Percentiles rank a stretch among this genome's conserved stretches.
Conservation (phyloP, 1,284 basidiomycete species). For the Cystobasidiaceae sp. region DNA sequence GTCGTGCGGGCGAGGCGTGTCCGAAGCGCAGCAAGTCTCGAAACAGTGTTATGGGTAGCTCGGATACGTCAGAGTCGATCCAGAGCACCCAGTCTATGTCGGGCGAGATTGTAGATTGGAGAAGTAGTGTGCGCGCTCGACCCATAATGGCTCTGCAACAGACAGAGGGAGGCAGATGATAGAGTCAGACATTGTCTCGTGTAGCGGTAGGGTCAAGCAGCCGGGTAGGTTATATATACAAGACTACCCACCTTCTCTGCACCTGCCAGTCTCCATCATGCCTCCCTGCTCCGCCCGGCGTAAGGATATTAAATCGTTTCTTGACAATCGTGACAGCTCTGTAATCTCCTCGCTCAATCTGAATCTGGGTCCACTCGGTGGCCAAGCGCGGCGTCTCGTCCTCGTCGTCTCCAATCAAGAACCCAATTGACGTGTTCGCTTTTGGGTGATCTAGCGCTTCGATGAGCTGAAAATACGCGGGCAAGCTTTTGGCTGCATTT, state of each 20-base stretch:
- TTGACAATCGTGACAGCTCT: constrained; percentile 27
- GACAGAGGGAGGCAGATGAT: too few relatives aligned
- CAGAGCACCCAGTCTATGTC: constrained; percentile 36
- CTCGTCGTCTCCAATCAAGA: constrained; percentile 33
- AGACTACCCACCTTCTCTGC: too few relatives aligned
- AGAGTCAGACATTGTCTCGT: too few relatives aligned
- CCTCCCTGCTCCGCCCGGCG: constrained; percentile 21
- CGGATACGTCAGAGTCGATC: constrained; percentile 33
- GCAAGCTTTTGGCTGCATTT: constrained; percentile 24
- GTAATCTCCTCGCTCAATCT: constrained; percentile 14
- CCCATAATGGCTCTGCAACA: constrained; percentile 36
- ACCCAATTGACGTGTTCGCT: constrained; percentile 30
- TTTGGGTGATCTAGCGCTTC: constrained; percentile 30
- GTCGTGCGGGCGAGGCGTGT: constrained; percentile 8
- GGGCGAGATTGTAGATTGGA: constrained; percentile 33
- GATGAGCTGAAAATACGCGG: constrained; percentile 23
- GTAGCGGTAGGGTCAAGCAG: too few relatives aligned
- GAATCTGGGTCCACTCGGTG: not conserved
- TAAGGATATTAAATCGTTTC: constrained; percentile 32
- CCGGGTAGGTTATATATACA: too few relatives aligned
- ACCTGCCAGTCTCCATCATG: constrained; percentile 30
- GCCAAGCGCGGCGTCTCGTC: constrained; percentile 29
- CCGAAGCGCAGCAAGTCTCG: constrained; percentile 32
- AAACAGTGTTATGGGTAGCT: constrained; percentile 30
- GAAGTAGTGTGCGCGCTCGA: constrained; percentile 32